Conservation (phyloP, 352 stramenopile genomes). For the Aphanomyces cochlioides region DNA sequence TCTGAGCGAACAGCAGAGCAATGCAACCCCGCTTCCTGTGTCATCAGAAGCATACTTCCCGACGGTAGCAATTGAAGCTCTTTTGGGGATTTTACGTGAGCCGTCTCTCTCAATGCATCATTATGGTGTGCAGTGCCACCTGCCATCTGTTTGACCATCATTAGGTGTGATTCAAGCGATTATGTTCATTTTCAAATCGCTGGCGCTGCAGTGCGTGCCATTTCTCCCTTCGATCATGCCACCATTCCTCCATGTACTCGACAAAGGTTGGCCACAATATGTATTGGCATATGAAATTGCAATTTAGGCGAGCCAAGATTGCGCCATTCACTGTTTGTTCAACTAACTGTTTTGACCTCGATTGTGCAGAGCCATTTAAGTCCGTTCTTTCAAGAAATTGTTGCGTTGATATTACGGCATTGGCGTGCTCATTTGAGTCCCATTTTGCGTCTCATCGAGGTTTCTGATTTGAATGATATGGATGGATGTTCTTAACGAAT, state of each 20-base stretch:
- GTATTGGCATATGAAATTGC: conserved; percentile 23
- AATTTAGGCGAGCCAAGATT: conserved; percentile 85
- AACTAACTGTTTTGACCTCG: conserved; percentile 93
- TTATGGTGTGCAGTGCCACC: conserved; percentile 38
- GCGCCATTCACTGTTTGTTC: conserved; percentile 94
- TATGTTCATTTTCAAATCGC: conserved; percentile 98
- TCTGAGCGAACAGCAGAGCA: conserved; percentile 49
- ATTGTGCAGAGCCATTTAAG: conserved; percentile 96
- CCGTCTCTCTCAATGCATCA: conserved; percentile 94
- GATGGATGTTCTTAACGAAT: conserved; percentile 43
- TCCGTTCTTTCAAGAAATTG: conserved; percentile 95
- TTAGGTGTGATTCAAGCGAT: conserved; percentile 95
- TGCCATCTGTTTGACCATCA: not conserved
- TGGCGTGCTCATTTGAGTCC: conserved; percentile 95
- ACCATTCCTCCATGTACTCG: conserved; percentile 94
- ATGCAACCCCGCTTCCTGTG: conserved; percentile 65
- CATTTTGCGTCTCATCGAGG: conserved; percentile 94
- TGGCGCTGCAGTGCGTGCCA: conserved; percentile 92
- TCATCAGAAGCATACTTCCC: conserved; percentile 94
- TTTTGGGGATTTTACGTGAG: conserved; percentile 96
- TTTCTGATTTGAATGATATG: conserved; percentile 34
- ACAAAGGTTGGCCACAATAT: conserved; percentile 32
- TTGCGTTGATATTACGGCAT: conserved; percentile 94
- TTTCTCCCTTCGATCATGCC: conserved; percentile 98
- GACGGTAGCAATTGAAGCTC: conserved; percentile 94